Percentiles rank a stretch among this genome's conserved stretches.
Conservation (phyloP, 2,329 filamentous ascomycete genomes). For the Trichoderma aggressivum region DNA sequence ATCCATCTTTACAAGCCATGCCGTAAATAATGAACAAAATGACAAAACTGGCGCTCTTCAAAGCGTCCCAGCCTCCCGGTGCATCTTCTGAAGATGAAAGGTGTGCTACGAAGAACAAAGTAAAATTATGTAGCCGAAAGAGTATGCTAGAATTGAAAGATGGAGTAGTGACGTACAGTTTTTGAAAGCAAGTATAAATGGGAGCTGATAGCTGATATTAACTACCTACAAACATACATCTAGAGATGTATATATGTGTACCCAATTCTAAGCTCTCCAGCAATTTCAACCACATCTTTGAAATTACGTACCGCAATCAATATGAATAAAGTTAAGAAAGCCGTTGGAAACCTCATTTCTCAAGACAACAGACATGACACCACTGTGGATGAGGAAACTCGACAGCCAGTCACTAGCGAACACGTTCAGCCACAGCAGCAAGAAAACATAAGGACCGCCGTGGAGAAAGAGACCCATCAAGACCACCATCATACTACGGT, state of each 20-base stretch:
- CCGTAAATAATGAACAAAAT: background rate
- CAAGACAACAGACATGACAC: slow-evolving; percentile 65
- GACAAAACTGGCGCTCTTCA: background rate
- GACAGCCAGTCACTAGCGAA: slow-evolving; percentile 59
- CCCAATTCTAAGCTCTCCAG: background rate
- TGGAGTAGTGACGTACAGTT: background rate
- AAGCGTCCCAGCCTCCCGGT: background rate
- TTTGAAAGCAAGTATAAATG: background rate
- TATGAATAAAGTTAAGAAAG: slow-evolving; percentile 65
- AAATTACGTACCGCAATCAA: slow-evolving; percentile 21
- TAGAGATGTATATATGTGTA: background rate
- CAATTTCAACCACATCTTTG: background rate
- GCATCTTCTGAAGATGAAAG: background rate
- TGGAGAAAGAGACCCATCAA: slow-evolving; percentile 68
- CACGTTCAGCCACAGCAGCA: slow-evolving; percentile 57
- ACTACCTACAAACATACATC: background rate
- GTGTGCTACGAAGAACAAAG: background rate
- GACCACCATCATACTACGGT: slow-evolving; percentile 69
- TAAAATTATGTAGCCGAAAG: background rate
- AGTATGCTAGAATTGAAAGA: background rate
- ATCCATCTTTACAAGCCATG: background rate
- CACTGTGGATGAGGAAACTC: slow-evolving; percentile 64
- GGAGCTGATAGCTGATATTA: background rate
- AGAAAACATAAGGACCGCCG: slow-evolving; percentile 58
- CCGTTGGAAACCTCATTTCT: slow-evolving; percentile 58